Evolutionary conservation across 2,329 filamentous ascomycete species (phyloP).

Genomic region (Madurella mycetomatis): DNA sequence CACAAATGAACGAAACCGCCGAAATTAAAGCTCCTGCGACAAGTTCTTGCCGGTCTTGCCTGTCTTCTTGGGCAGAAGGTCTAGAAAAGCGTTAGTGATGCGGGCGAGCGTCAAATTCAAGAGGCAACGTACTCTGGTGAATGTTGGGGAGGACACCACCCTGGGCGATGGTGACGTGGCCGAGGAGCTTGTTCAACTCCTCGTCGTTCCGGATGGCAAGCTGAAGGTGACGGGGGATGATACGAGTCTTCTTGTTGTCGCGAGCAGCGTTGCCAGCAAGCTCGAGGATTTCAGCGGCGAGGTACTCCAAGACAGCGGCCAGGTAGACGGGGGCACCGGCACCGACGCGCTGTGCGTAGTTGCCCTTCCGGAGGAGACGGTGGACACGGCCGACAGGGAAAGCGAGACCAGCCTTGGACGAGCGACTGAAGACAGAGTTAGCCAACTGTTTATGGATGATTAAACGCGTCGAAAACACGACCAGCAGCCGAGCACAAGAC

Average conservation of each 20-base stretch:
- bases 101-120: neutral
- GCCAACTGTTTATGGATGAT: constrained; percentile 23
- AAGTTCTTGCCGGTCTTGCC: constrained; percentile 86
- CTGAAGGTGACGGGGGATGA: constrained; percentile 97
- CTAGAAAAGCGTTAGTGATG: constrained; percentile 44
- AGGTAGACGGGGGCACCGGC: constrained; percentile 96
- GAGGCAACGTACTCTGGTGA: constrained; percentile 74
- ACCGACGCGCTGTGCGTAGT: constrained; percentile 99
- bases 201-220: constrained; percentile 99
- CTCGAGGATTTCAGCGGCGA: constrained; percentile 98
- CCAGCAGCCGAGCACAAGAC: neutral
- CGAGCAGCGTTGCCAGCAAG: constrained; percentile 97
- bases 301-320: constrained; percentile 95
- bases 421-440: constrained; percentile 64
- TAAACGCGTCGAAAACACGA: constrained; percentile 38
- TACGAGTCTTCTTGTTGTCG: constrained; percentile 99
- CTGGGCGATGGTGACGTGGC: constrained; percentile 94
- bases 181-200: constrained; percentile 98
- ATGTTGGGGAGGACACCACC: constrained; percentile 97
- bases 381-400: constrained; percentile 99
- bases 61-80: constrained; percentile 99
- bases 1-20: constrained; percentile 41
- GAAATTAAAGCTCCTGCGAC: constrained; percentile 86
- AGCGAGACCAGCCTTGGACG: constrained; percentile 97
- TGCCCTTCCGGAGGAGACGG: constrained; percentile 97